These are phyloP conservation scores for Apophysomyces elegans DNA, from an alignment of 371 early-diverging fungal species.

Conservation along the genomic window DNA sequence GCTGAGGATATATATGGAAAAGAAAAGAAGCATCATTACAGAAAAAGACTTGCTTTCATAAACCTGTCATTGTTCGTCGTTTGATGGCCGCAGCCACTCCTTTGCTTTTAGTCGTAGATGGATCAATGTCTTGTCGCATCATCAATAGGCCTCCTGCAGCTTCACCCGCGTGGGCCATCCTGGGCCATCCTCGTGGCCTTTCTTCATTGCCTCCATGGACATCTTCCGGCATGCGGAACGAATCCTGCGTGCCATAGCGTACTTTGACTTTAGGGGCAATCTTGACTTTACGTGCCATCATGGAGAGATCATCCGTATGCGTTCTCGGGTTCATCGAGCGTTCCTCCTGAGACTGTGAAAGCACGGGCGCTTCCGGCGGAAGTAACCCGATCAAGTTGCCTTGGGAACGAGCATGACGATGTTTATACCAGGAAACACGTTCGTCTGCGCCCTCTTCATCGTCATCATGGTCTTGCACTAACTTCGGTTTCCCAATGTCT, in stretches of 20 bases:
- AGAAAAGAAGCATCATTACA: neutral
- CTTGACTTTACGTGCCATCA: constrained; percentile 34
- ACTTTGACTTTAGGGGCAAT: constrained; percentile 43
- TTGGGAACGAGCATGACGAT: constrained; percentile 41
- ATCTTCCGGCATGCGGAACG: constrained; percentile 31
- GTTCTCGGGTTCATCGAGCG: neutral
- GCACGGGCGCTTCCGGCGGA: constrained; percentile 18
- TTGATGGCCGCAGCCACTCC: constrained; percentile 23
- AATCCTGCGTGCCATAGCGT: constrained; percentile 43
- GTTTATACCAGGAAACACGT: constrained; percentile 18
- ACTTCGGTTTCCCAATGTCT: neutral
- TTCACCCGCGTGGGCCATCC: constrained; percentile 41
- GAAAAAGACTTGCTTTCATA: constrained; percentile 1
- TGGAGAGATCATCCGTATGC: neutral
- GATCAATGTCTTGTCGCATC: constrained; percentile 37
- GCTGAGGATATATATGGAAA: constrained; percentile 16
- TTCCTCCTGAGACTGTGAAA: too few relatives aligned
- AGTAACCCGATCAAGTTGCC: constrained; percentile 39
- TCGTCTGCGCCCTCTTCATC: too few relatives aligned
- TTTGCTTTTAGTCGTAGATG: constrained; percentile 2
- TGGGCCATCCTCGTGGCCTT: constrained; percentile 3
- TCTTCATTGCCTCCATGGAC: constrained; percentile 25
- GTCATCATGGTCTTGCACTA: neutral
- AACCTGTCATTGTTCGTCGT: constrained; percentile 16
- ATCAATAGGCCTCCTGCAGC: constrained; percentile 50